phyloP scores from a whole-genome alignment of 768 basidiomycete genomes.

The Pisolithus microcarpus region DNA sequence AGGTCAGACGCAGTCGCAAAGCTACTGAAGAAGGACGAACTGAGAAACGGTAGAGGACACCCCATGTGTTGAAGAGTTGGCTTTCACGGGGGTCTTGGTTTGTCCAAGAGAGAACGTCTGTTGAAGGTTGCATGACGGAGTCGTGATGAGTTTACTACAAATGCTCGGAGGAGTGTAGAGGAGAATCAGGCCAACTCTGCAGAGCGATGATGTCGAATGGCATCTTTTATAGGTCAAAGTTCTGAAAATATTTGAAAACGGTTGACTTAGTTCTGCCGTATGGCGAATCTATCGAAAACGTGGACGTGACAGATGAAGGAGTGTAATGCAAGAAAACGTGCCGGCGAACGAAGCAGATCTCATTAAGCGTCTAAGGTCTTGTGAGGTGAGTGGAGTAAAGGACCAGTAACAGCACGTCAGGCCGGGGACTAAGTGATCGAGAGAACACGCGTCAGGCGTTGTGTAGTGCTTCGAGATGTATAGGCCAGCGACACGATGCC shows the following conservation, averaged over 20 bases:
- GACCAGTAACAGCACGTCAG: conserved; percentile 49
- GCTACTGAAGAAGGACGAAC: conserved; percentile 30
- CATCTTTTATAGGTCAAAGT: conserved; percentile 50
- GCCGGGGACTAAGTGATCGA: conserved; percentile 60
- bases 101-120: conserved; percentile 80
- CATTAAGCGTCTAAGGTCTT: conserved; percentile 49
- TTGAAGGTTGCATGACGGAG: conserved; percentile 39
- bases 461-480: conserved; percentile 35
- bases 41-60: conserved; percentile 75
- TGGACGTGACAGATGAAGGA: conserved; percentile 70
- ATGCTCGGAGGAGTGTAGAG: conserved; percentile 26
- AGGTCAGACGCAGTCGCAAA: conserved; percentile 20
- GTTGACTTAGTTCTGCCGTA: conserved; percentile 40
- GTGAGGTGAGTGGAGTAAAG: conserved; percentile 69
- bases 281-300: conserved; percentile 67
- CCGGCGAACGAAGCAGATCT: conserved; percentile 56
- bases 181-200: conserved; percentile 21
- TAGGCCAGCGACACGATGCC: conserved; percentile 26
- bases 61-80: conserved; percentile 74
- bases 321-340: conserved; percentile 64
- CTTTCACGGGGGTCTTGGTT: conserved; percentile 83
- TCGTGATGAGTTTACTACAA: conserved; percentile 28
- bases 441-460: conserved; percentile 59
- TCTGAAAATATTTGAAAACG: conserved; percentile 39
- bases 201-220: conserved; percentile 7